Evolutionary conservation across 139 green algal species (phyloP).

Genomic region (Chlamydomonas sp.): DNA sequence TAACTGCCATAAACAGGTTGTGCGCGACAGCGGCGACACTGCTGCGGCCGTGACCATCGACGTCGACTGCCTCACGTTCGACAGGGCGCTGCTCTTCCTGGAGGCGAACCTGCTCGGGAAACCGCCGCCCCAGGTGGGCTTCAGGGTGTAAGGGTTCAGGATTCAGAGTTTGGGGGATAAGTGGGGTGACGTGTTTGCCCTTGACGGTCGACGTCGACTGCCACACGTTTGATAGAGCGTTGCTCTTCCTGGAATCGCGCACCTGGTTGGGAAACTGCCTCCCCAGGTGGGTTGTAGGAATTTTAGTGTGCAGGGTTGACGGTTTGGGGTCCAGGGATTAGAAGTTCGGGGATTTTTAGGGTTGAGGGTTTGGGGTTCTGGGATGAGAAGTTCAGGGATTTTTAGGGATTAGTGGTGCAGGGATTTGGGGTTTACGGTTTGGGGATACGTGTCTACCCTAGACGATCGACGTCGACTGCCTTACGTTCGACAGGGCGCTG

Average conservation of each 20-base stretch:
- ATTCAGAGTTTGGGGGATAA: background rate
- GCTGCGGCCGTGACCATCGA: constrained; percentile 23
- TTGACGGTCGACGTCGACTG: constrained; percentile 47
- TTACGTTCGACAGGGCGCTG: constrained; percentile 65
- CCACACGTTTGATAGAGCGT: constrained; percentile 60
- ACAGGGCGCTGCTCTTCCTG: constrained; percentile 63
- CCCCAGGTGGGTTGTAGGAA: background rate
- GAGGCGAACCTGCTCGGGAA: constrained; percentile 32
- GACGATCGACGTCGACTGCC: constrained; percentile 47
- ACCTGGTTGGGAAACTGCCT: constrained; percentile 20
- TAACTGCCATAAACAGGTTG: constrained; percentile 49
- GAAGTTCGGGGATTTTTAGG: no score
- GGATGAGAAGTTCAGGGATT: no score
- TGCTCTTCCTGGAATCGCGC: constrained; percentile 58
- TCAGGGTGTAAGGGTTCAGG: no score
- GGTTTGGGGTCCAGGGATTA: background rate
- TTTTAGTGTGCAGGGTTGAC: no score
- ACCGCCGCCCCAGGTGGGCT: constrained; percentile 16
- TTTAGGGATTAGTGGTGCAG: no score
- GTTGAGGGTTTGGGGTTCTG: no score
- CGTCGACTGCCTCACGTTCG: constrained; percentile 59
- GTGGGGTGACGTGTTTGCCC: constrained; percentile 15
- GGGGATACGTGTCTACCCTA: constrained; percentile 16
- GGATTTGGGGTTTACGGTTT: no score
- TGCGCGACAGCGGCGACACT: constrained; percentile 27